Evolutionary conservation across 805 yeast genomes (phyloP), one percentile per base, ranked within the genome.

Genomic region (Lipomyces sp.): DNA sequence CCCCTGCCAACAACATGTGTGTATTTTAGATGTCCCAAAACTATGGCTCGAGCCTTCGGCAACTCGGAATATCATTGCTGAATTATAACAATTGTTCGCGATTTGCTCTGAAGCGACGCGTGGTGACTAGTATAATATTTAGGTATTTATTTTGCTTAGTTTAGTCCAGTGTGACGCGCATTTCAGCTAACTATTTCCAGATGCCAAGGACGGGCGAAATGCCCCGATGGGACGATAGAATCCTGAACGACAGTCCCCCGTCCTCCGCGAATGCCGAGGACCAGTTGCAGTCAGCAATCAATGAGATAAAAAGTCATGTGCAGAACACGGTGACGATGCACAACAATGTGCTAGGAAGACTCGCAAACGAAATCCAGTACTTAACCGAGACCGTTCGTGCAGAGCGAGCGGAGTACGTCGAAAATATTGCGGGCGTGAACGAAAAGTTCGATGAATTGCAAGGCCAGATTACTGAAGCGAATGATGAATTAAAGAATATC

Each of bases 141-240:
- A 42, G 48, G 48, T 42, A 42, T 15, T 42, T 42, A 42, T 42
- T 42, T 42, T 42, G n/a, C n/a, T 13, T 24, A n/a, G 18, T 15
- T 42, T 15, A 42, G 15, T 42, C 29, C 3, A 15, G 8, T n/a
- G n/a, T 1, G 6, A 42, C 24, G 18, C 48, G n/a, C 48, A 42
- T 42, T 6, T 42, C 48, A 42, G 8, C 48, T 42, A 42, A 42
- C 48, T 3, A 11, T 24, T 42, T 18, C n/a, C 48, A 42, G 48
- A 53, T 53, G 57, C 57, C 57, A 34, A 32, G 57, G 37, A 34
- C 57, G 24, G 57, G 57, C 57, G 57, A 50, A 51, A 61, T 64
- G 67, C 67, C 64, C 35, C 62, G 67, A 18, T 64, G 67, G 67
- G 67, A 60, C 57, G 67, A 64, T 51, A 61, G 60, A 35, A 29